Evolutionary conservation across 805 yeast species (phyloP), one percentile per base, ranked within the genome.

Genomic region (Blastobotrys attinorum): DNA sequence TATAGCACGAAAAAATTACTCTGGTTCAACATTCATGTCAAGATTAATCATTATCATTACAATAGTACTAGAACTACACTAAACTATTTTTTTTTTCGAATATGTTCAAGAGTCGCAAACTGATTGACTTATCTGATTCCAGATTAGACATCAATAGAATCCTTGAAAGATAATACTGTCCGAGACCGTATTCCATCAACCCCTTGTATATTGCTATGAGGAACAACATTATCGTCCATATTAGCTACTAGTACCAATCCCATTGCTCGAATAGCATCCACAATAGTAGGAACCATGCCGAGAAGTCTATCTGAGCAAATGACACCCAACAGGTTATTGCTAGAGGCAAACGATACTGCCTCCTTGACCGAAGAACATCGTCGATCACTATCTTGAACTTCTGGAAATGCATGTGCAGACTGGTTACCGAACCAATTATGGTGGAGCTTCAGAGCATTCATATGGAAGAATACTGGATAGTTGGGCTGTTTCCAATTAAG

Each of bases 401-500:
- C n/a, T 10, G 52, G 52, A 42, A 57, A 46, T 4, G 55, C 59
- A 37, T 56, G 60, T 2, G 63, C 63, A 23, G 59, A 55, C 20
- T 42, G 52, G 48, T 48, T 51, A 13, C 22, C 32, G 31, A 48
- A 48, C 16, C 37, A 35, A 22, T 44, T 47, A 15, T 41, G 44
- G 31, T 31, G 17, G 17, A 44, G 38, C 38, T 44, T 20, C n/a
- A 49, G 29, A 18, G 51, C 60, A 53, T 78, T 80, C 74, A 89
- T 76, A 44, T 81, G 77, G 64, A 85, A 83, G 51, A 92, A 79
- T 0, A 92, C 97, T 0, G 98, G 97, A 64, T 83, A 92, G 61
- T 90, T 90, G 11, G 98, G 97, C 64, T 92, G 98, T 63, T 92
- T 92, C 98, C 98, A 92, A 64, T 92, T 92, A 54, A 92, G 66